Conservation (phyloP, 495 filamentous ascomycete genomes). For the Thermothielavioides terrestris region DNA sequence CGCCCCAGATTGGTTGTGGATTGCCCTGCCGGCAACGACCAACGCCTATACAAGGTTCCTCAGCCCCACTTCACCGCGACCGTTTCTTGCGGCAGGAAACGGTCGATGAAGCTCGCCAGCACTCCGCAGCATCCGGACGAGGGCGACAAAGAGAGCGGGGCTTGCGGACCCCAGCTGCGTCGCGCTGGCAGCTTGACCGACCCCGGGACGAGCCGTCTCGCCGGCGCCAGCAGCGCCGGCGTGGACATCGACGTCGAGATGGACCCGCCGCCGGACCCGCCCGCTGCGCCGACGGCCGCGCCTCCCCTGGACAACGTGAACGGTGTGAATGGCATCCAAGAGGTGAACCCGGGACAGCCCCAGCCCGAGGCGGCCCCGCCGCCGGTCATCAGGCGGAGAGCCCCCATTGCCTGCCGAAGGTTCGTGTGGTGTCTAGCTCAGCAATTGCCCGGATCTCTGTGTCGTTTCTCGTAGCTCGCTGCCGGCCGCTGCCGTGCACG, state of each 20-base stretch:
- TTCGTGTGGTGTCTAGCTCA: constrained; percentile 22
- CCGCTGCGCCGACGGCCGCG: constrained; percentile 3
- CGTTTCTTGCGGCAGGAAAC: constrained; percentile 17
- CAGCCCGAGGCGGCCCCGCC: constrained; percentile 2
- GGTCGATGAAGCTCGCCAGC: neutral
- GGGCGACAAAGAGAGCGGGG: neutral
- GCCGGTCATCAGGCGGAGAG: constrained; percentile 28
- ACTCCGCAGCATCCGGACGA: no score
- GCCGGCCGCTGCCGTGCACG: no score
- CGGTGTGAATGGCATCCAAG: no score
- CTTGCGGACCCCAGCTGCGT: neutral
- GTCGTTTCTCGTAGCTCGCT: no score
- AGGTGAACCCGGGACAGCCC: neutral
- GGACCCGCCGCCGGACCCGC: constrained; percentile 12
- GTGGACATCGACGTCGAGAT: constrained; percentile 21
- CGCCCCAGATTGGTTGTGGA: constrained; percentile 8
- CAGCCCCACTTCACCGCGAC: constrained; percentile 12
- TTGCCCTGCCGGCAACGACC: constrained; percentile 28
- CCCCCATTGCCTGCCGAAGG: constrained; percentile 44
- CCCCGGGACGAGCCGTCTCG: neutral
- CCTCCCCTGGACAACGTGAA: constrained; percentile 3
- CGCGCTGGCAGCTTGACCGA: neutral
- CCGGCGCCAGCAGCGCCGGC: neutral
- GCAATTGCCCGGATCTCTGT: no score
- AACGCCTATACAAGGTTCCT: neutral